Evolutionary conservation across 495 filamentous ascomycete species (phyloP), one percentile per base, ranked within the genome.

Genomic region (Mytilinidion resinicola): DNA sequence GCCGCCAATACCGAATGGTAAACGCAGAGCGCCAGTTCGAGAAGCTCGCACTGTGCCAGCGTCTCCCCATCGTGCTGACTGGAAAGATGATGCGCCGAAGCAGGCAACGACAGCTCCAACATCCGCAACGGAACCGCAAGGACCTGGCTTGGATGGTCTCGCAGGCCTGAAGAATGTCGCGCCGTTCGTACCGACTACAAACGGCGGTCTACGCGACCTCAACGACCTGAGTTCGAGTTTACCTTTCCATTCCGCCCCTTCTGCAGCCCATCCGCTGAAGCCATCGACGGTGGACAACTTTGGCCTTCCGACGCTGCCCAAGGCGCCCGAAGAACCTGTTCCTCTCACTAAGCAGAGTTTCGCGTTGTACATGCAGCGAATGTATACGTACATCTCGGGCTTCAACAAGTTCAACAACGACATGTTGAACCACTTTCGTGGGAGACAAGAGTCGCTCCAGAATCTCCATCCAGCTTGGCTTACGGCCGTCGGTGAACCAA

Each of bases 241-340:
- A 1, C 90, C 90, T 0, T 93, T 92, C 69, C 72, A 84, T 56
- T 91, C 87, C 42, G 73, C 77, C 33, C 67, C 89, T 1, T 78
- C 84, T 4, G 59, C 70, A 17, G 70, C 72, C 14, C 66, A 76
- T 15, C 76, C 77, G 1, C 51, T 76, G 17, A 72, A 74, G 53
- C 57, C 67, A n/a, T 57, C 60, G 33, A 59, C 46, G n/a, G 50
- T 72, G 4, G 69, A 73, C 9, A 69, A 72, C 5, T 73, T 89
- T 4, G 60, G 73, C 1, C 77, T 88, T 8, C 90, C 90, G 0
- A 69, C 76, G 10, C 76, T 83, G 2, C 91, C 91, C 0, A 78
- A 77, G 55, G 79, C 77, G 1, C 72, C 71, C 11, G 64, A 74
- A 0, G 69, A 76, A 47, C 75, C 78, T 0, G 72, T 73, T 3